Base-by-base conservation (phyloP, 2,329 filamentous ascomycete genomes). In the Coniochaeta sp. region DNA sequence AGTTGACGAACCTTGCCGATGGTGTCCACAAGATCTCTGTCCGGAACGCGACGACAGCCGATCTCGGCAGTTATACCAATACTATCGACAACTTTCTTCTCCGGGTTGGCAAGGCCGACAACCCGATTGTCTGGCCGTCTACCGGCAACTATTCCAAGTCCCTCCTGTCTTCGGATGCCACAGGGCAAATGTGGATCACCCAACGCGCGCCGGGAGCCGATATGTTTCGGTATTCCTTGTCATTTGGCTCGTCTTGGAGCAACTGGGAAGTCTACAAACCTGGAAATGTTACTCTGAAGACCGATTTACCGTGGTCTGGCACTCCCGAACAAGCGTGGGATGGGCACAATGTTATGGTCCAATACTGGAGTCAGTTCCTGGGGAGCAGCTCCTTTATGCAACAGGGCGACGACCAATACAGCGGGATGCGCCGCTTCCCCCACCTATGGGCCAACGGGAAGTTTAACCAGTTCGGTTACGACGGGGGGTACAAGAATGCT, bases 381-480 rank as follows among this genome's bases (percentile, higher is more conserved):
- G 83, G 83, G 17, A 86, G 83, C 65, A 84, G 81, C 65, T 76
- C 78, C 64, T 82, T 86, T 63, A 70, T 84, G 19, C 82, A 87
- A 65, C 80, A 87, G 65, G 81, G 79, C 50, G 84, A 88, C 67
- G 62, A 79, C 77, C 30, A 65, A 76, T 17, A 80, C 47, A 69
- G 71, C 28, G 70, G 69, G 38, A 64, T 70, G 17, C 74, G 84
- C 59, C 78, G 83, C 38, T 86, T 83, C 66, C 85, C 85, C 4
- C 84, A 88, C 67, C 70, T 87, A 3, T 86, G 83, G 69, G 77
- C 83, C 60, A 82, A 87, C 58, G 85, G 85, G 0, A 75, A 77
- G 0, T 87, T 81, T 70, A 88, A 88, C 64, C 74, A 83, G 61
- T 88, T 81, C 64, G 85, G 85, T 12, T 87, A 78, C 66, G 85